Base-by-base conservation (phyloP, 2,329 filamentous ascomycete species). In the Penicillium palitans region DNA sequence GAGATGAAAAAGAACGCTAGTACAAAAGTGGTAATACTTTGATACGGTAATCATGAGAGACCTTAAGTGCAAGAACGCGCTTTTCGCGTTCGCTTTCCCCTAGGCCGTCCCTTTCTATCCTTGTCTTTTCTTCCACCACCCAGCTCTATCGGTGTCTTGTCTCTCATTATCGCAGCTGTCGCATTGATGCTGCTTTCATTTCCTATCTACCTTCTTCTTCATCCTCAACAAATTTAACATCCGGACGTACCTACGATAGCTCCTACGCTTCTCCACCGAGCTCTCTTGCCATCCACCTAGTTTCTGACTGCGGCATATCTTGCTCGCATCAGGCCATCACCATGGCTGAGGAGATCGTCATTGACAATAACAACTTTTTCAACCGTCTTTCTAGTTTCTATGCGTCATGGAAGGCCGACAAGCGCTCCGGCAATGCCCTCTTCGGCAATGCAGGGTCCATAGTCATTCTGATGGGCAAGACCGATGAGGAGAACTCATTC, bases 391-490 rank as follows among this genome's bases (percentile, higher is more conserved):
- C 88, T 67, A 88, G 89, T 73, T 89, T 99, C 71, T 85, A 93
- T 74, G 87, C 90, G 69, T 87, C 91, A 79, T 99, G 96, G 95
- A 98, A 96, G 83, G 87, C 90, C 70, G 93, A 98, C 83, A 93
- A 96, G 81, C 90, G 93, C 72, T 85, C 89, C 62, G 90, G 90
- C 74, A 90, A 96, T 80, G 83, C 87, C 71, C 79, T 93, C 64
- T 99, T 98, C 77, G 87, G 86, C 67, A 93, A 93, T 72, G 93
- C 87, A 65, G 87, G 88, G 64, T 96, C 93, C 60, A 90, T 99
- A 70, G 81, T 95, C 69, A 85, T 97, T 60, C 84, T 96, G 74
- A 95, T 97, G 85, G 95, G 95, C 77, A 99, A 97, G 81, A 92
- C 92, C 63, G 91, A 95, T 71, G 93, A 97, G 71, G 84, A 86